phyloP scores from a whole-genome alignment of 257 asterid genomes.

The Nicotiana tabacum region DNA sequence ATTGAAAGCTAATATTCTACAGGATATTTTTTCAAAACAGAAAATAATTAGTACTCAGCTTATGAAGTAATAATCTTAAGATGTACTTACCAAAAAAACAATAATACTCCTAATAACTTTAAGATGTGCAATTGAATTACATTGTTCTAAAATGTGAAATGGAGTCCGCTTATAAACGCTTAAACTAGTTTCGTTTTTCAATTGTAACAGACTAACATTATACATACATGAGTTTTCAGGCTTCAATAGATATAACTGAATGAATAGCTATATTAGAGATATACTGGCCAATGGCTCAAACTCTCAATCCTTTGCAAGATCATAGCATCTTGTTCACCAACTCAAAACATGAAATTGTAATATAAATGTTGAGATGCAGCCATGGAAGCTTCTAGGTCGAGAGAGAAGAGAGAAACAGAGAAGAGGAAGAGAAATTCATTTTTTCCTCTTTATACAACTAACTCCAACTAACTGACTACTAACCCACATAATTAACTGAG shows the following conservation, averaged over 20 bases:
- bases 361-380: no score
- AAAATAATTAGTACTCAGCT: neutral
- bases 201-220: neutral
- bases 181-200: neutral
- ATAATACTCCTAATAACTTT: neutral
- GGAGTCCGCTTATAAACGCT: neutral
- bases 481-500: no score
- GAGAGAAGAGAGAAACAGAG: no score
- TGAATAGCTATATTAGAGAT: neutral
- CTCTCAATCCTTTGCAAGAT: no score
- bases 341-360: no score
- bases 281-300: neutral
- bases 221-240: neutral
- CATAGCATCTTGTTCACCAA: no score
- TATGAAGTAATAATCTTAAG: neutral
- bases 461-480: no score
- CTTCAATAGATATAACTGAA: neutral
- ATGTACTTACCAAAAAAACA: neutral
- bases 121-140: neutral
- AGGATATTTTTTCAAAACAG: neutral
- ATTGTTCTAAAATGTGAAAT: neutral
- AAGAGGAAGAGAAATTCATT: no score
- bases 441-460: no score
- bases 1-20: neutral
- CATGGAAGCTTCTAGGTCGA: no score